Evolutionary conservation across 2,329 filamentous ascomycete species (phyloP), one percentile per base, ranked within the genome.

Genomic region (Dothistroma pini): DNA sequence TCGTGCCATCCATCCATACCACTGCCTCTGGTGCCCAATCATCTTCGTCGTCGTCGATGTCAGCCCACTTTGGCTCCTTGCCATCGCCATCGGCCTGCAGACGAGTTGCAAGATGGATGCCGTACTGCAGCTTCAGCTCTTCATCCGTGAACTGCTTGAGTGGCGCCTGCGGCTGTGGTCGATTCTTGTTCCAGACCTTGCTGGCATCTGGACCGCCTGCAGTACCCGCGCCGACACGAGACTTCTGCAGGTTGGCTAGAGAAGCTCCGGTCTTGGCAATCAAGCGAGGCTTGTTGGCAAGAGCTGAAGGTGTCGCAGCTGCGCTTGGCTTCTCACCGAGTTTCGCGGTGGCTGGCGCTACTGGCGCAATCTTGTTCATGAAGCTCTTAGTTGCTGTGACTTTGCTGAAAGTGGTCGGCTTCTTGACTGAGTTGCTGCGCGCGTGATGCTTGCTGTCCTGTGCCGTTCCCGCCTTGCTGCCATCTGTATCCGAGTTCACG

Each of bases 121-220:
- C 90, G 75, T 90, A 92, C 73, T 91, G 90, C 74, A 91, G 89
- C 71, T 86, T 84, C 34, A 96, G 81, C 72, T 96, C 91, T 73
- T 96, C 91, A 69, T 96, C 91, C 4, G 91, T 93, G 61, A 92
- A 86, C 58, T 92, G 90, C 74, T 91, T 91, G 4, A 89, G 87
- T 62, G 91, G 89, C 7, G 88, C 86, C 7, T 83, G 82, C 57
- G 86, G 83, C 7, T 81, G 80, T 56, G 86, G 89, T 80, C 88
- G 83, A 74, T 95, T 96, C 77, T 92, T 93, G 78, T 95, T 96
- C 91, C 91, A 96, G 47, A 96, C 90, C 57, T 84, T 88, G 74
- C 80, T 89, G 32, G 84, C 82, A 74, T 93, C 89, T 14, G 90
- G 89, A 29, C 85, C 86, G 50, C 64, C 66, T 29, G 68, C 54